Percentiles rank a stretch among this genome's conserved stretches.
phyloP scores from a whole-genome alignment of 345 rosid species.

The Camelina sativa region DNA sequence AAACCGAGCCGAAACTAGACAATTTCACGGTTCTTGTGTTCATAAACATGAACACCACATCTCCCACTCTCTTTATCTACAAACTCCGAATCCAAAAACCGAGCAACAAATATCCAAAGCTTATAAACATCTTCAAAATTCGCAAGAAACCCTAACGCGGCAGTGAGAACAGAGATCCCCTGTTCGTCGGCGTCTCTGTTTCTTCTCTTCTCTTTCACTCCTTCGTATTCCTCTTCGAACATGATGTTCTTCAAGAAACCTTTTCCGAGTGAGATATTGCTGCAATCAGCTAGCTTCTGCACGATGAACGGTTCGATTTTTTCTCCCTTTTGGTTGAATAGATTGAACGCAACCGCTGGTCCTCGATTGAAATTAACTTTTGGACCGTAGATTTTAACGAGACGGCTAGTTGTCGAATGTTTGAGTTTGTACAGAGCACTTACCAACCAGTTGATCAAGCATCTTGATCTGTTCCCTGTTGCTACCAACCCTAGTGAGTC shows the following conservation, averaged over 20 bases:
- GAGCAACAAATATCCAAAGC: constrained; percentile 87
- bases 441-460: constrained; percentile 89
- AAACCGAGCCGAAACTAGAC: constrained; percentile 26
- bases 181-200: constrained; percentile 40
- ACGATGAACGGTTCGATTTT: constrained; percentile 78
- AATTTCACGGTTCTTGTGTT: constrained; percentile 37
- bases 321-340: constrained; percentile 83
- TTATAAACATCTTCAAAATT: constrained; percentile 81
- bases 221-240: constrained; percentile 65
- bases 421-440: constrained; percentile 77
- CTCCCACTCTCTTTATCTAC: constrained; percentile 80
- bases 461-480: constrained; percentile 75
- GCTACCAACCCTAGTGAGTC: constrained; percentile 67
- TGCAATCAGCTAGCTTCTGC: constrained; percentile 86
- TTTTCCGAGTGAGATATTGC: constrained; percentile 70
- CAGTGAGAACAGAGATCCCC: constrained; percentile 70
- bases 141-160: constrained; percentile 78
- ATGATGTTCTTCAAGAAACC: constrained; percentile 68
- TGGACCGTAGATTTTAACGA: constrained; percentile 85
- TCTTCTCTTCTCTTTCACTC: constrained; percentile 55
- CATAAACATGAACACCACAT: constrained; percentile 42
- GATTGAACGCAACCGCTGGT: constrained; percentile 84
- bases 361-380: constrained; percentile 82
- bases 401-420: constrained; percentile 57
- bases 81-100: constrained; percentile 87